Conservation (phyloP, 345 rosid genomes). For the Syzygium aromaticum region DNA sequence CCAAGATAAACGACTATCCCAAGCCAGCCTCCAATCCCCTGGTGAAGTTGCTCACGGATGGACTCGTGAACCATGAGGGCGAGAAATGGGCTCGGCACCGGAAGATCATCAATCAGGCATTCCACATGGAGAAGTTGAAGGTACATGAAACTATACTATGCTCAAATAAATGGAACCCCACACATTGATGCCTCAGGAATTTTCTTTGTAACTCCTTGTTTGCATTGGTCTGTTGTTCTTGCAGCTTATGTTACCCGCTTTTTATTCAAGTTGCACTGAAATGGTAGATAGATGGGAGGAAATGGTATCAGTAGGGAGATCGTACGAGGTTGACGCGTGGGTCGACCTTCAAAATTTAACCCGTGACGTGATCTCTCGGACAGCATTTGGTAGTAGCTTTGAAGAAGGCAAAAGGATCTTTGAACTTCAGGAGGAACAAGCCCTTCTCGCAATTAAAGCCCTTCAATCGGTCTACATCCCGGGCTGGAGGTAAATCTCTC, state of each 20-base stretch:
- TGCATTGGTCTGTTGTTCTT: background rate
- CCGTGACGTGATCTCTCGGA: slow-evolving; percentile 31
- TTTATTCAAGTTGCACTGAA: slow-evolving; percentile 13
- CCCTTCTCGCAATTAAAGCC: accelerated
- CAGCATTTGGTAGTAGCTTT: slow-evolving; percentile 34
- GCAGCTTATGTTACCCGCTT: slow-evolving; percentile 18
- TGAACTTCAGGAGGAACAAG: slow-evolving; percentile 17
- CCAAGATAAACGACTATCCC: background rate
- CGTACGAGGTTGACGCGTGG: slow-evolving; percentile 28
- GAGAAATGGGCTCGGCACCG: slow-evolving; percentile 1
- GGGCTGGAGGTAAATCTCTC: background rate
- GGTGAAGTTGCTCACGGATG: slow-evolving; percentile 1
- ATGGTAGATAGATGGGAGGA: slow-evolving; percentile 19
- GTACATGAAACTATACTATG: background rate
- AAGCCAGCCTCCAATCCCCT: background rate
- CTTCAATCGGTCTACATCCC: background rate
- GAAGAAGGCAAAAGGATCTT: slow-evolving; percentile 30
- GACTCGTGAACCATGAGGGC: slow-evolving; percentile 29
- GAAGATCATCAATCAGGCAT: background rate
- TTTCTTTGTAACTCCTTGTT: background rate
- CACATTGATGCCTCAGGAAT: background rate
- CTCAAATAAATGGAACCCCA: background rate
- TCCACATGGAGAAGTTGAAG: slow-evolving; percentile 2
- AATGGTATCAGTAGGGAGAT: slow-evolving; percentile 10
- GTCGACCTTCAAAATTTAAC: slow-evolving; percentile 21